A percentile compares a stretch with the other conserved stretches of the same genome.
Conservation (phyloP, 2,329 filamentous ascomycete species). For the Tolypocladium endophyticum region DNA sequence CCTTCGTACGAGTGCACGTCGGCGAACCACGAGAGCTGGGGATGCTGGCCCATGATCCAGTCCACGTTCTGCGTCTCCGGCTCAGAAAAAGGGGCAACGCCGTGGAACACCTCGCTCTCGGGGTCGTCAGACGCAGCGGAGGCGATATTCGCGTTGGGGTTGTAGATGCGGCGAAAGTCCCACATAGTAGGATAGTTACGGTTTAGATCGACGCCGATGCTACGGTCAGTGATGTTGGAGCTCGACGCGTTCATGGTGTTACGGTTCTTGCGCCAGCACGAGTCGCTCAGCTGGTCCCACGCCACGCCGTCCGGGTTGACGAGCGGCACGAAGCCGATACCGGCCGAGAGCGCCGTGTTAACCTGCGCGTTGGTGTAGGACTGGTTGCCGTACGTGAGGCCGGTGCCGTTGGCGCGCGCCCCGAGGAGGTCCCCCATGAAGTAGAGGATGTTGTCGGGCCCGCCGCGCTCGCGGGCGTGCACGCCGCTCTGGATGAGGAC, state of each 20-base stretch:
- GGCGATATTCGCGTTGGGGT: conserved; percentile 20
- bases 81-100: conserved; percentile 41
- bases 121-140: conserved; percentile 28
- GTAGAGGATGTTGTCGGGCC: conserved; percentile 45
- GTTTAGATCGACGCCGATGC: conserved; percentile 40
- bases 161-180: conserved; percentile 37
- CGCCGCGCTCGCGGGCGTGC: conserved; percentile 48
- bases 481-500: conserved; percentile 43
- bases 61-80: conserved; percentile 44
- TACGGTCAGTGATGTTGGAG: conserved; percentile 5
- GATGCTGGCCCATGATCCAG: conserved; percentile 38
- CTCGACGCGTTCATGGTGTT: conserved; percentile 28
- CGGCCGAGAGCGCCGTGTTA: conserved; percentile 35
- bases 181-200: conserved; percentile 49
- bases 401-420: conserved; percentile 36
- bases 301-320: conserved; percentile 44
- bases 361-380: conserved; percentile 42
- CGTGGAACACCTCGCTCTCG: conserved; percentile 36
- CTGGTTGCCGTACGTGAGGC: conserved; percentile 40
- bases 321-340: conserved; percentile 42
- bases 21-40: conserved; percentile 43
- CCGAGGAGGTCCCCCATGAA: conserved; percentile 46
- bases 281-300: conserved; percentile 36
- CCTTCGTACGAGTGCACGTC: conserved; percentile 47
- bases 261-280: conserved; percentile 47